A percentile compares a stretch with the other conserved stretches of the same genome.
These are phyloP conservation scores for Cercophora samala DNA, from an alignment of 495 filamentous ascomycete genomes.

Conservation along the genomic window DNA sequence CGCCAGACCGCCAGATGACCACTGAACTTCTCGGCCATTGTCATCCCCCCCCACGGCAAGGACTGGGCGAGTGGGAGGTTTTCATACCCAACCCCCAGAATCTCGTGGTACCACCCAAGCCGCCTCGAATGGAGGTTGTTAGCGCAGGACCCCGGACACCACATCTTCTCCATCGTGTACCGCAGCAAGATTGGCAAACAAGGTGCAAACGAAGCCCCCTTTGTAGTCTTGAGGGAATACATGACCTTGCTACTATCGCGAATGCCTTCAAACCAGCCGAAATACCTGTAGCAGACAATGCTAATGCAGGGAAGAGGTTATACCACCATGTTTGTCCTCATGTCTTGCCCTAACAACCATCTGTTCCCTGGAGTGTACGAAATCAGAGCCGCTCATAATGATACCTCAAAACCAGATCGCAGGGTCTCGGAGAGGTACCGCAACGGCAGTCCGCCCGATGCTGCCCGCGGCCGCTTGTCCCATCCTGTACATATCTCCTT, in stretches of 20 bases:
- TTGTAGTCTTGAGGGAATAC: no score
- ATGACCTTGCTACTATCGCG: no score
- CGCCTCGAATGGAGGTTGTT: not conserved
- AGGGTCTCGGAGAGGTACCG: constrained; percentile 5
- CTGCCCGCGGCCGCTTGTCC: constrained; percentile 25
- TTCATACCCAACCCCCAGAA: not conserved
- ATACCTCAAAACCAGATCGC: not conserved
- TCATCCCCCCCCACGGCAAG: not conserved
- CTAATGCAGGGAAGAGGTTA: no score
- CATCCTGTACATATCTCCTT: constrained; percentile 26
- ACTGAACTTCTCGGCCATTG: not conserved
- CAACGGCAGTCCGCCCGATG: constrained; percentile 8
- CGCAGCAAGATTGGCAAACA: no score
- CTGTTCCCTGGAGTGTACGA: not conserved
- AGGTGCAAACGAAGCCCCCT: no score
- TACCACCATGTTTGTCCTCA: not conserved
- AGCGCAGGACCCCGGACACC: not conserved
- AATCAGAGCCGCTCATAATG: not conserved
- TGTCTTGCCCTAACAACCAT: not conserved
- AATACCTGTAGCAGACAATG: no score
- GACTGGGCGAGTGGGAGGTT: not conserved
- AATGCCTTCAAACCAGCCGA: no score
- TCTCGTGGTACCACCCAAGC: not conserved
- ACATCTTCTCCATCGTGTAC: no score
- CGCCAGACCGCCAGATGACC: constrained; percentile 3